Evolutionary conservation across 495 filamentous ascomycete genomes (phyloP), one percentile per base, ranked within the genome.

Genomic region (Hyaloscypha variabilis): DNA sequence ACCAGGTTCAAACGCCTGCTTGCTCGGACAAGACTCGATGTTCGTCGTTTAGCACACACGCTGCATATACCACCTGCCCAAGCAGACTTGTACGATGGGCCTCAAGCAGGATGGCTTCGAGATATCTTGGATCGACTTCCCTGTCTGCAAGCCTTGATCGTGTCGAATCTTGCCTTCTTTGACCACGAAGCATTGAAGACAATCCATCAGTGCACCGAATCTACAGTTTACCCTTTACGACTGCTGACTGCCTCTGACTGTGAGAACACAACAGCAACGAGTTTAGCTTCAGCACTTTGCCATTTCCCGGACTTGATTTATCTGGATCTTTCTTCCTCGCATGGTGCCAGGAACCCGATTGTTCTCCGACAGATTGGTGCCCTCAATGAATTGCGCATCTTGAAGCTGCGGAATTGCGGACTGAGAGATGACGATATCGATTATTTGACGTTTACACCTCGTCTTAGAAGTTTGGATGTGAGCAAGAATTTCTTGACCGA

Each of bases 41-140:
- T 89, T 23, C 76, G 86, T 28, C 76, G 79, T 51, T 72, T 87
- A 31, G 88, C 85, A 17, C 87, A 89, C 69, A 90, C 87, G 0
- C 79, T 90, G 36, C 85, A 89, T 74, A 77, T 90, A n/a, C 87
- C 87, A 14, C 87, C 87, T 17, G 87, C 87, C 21, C 77, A 88
- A 26, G 85, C 85, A 8, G 87, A 90, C 70, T 82, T 88, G 51
- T 90, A 88, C 74, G 85, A 82, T 66, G 84, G 85, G 14, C 85
- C 86, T 5, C 83, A 85, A 62, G 77, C 79, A 13, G 83, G 81
- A 57, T 90, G 87, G 87, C 76, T 90, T 23, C 77, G 81, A 55
- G 86, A 90, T 63, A 78, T 89, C 29, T 77, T 90, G 19, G 83
- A 86, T 39, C 82, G 78, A 24, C 73, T 89, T 24, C 87, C 87